These are phyloP conservation scores for Penicillium sp. DNA, from an alignment of 2,329 filamentous ascomycete genomes.

Conservation along the genomic window DNA sequence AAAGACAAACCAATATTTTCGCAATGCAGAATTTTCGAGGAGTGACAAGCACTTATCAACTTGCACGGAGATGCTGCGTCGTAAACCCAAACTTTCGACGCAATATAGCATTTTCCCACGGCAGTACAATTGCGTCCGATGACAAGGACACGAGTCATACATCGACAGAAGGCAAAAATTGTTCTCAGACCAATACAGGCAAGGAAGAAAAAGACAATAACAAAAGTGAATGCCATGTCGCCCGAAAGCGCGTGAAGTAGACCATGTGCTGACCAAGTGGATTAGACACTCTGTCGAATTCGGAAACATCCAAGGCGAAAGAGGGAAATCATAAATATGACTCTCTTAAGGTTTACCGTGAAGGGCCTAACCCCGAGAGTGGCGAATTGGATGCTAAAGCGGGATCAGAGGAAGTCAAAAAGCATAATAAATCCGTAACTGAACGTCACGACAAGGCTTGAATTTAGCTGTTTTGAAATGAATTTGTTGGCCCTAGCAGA, in stretches of 20 bases:
- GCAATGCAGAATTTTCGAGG: neutral
- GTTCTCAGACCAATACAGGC: neutral
- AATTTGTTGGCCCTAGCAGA: no score
- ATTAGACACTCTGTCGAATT: neutral
- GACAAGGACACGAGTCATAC: neutral
- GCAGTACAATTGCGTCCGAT: neutral
- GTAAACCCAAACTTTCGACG: neutral
- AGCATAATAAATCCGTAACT: neutral
- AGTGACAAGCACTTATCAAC: neutral
- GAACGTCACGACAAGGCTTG: neutral
- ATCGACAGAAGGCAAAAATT: neutral
- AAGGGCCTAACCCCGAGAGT: constrained; percentile 4
- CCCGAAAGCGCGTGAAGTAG: neutral
- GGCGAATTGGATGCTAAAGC: neutral
- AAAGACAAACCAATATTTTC: neutral
- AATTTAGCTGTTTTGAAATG: neutral
- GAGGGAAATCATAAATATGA: neutral
- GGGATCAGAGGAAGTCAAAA: neutral
- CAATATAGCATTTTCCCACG: neutral
- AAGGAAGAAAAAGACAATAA: neutral
- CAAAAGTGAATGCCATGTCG: neutral
- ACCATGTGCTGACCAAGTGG: no score
- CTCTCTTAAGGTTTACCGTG: constrained; percentile 1
- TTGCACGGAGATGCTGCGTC: neutral
- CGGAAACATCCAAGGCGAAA: neutral